A percentile compares a stretch with the other conserved stretches of the same genome.
phyloP scores from a whole-genome alignment of 78 protist genomes.

The Chrysochromulina parva region DNA sequence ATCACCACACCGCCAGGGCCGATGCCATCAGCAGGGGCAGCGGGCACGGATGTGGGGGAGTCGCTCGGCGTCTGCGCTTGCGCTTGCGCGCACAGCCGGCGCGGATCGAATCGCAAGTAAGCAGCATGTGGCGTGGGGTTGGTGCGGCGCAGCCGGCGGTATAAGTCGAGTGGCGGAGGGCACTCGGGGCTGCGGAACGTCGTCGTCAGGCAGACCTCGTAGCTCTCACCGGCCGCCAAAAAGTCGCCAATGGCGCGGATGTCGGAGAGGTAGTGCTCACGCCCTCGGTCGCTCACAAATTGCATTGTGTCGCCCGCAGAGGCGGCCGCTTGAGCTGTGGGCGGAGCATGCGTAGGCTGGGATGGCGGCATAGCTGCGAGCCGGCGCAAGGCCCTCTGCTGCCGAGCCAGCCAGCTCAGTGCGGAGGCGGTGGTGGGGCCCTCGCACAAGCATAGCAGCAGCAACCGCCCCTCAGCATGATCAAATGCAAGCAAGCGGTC shows the following conservation, averaged over 20 bases:
- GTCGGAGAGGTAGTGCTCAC: background rate
- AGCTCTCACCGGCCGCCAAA: constrained; percentile 44
- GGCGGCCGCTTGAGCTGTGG: too few relatives aligned
- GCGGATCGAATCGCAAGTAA: constrained; percentile 19
- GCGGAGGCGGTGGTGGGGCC: background rate
- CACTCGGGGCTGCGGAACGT: background rate
- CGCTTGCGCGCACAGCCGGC: background rate
- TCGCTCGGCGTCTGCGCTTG: too few relatives aligned
- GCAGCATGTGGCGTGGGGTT: constrained; percentile 75
- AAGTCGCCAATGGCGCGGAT: background rate
- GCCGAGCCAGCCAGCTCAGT: too few relatives aligned
- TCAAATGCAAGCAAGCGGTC: constrained; percentile 56
- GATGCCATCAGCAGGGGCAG: too few relatives aligned
- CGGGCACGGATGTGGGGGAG: too few relatives aligned
- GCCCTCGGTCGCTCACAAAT: background rate
- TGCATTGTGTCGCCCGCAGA: too few relatives aligned
- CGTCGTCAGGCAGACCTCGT: constrained; percentile 78
- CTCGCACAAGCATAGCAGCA: background rate
- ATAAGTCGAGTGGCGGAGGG: constrained; percentile 37
- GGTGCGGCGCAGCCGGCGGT: constrained; percentile 33
- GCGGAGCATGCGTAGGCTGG: too few relatives aligned
- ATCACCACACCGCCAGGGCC: background rate
- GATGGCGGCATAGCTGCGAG: too few relatives aligned
- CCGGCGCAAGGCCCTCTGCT: too few relatives aligned
- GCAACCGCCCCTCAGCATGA: constrained; percentile 21